These are phyloP conservation scores for Ceratobasidium sp. DNA, from an alignment of 1,284 basidiomycete genomes.

Conservation along the genomic window DNA sequence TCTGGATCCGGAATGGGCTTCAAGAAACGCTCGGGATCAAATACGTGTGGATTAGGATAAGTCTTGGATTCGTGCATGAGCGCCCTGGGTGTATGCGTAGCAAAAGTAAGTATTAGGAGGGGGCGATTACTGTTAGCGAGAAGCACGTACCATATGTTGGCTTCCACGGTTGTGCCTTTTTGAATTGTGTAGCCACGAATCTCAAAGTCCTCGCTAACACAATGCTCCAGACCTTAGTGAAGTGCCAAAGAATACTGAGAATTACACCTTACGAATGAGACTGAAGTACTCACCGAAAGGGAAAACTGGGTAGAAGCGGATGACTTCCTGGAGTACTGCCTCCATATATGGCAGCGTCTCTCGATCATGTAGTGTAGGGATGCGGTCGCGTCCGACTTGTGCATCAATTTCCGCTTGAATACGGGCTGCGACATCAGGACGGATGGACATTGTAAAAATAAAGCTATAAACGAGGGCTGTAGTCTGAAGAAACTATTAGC, in stretches of 20 bases:
- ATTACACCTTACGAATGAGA: neutral
- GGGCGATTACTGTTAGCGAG: no score
- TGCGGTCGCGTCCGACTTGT: conserved; percentile 33
- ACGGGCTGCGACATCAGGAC: conserved; percentile 19
- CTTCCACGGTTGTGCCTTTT: conserved; percentile 21
- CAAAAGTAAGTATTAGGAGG: no score
- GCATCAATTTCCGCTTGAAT: conserved; percentile 40
- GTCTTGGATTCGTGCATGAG: conserved; percentile 2
- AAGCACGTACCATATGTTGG: conserved; percentile 6
- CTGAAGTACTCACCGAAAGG: neutral
- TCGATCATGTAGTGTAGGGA: conserved; percentile 36
- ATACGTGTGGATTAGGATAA: neutral
- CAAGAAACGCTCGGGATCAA: conserved; percentile 23
- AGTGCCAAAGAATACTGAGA: neutral
- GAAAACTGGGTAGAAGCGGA: conserved; percentile 8
- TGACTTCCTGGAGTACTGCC: conserved; percentile 47
- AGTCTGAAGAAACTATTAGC: no score
- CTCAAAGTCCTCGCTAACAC: conserved; percentile 6
- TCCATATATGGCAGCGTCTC: conserved; percentile 45
- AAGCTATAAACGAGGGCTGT: conserved; percentile 25
- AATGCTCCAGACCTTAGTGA: conserved; percentile 2
- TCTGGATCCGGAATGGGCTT: conserved; percentile 14
- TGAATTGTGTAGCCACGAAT: conserved; percentile 12
- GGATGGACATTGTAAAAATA: conserved; percentile 39
- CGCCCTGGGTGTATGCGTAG: neutral